Percentiles rank a stretch among this genome's conserved stretches.
Conservation (phyloP, 805 yeast genomes). For the Saturnispora bothae region DNA sequence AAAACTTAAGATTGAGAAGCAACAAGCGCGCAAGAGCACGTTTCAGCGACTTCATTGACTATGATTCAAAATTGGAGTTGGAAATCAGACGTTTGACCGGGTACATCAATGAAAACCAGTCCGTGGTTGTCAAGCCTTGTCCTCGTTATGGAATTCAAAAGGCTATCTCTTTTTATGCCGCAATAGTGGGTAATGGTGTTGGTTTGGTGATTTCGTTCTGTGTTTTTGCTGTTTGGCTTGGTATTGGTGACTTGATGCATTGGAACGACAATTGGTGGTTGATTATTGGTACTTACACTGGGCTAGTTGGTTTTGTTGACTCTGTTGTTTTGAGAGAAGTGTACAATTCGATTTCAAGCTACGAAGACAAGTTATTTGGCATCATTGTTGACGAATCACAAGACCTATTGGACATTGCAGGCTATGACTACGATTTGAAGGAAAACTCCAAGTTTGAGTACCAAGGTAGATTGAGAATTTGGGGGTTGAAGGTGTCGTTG, state of each 20-base stretch:
- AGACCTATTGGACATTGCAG: slow-evolving; percentile 20
- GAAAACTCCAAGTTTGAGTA: no score
- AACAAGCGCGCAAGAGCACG: slow-evolving; percentile 20
- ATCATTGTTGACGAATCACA: slow-evolving; percentile 23
- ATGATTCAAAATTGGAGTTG: slow-evolving; percentile 24
- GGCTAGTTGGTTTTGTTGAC: slow-evolving; percentile 32
- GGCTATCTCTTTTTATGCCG: slow-evolving; percentile 26
- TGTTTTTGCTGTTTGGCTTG: slow-evolving; percentile 29
- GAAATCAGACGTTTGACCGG: neutral
- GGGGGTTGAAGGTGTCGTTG: slow-evolving; percentile 11
- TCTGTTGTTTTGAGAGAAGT: slow-evolving; percentile 32
- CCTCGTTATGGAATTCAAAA: slow-evolving; percentile 8
- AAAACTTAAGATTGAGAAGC: slow-evolving; percentile 30
- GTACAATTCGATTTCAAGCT: slow-evolving; percentile 20
- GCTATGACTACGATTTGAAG: slow-evolving; percentile 13
- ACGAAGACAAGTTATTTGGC: slow-evolving; percentile 16
- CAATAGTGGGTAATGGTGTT: slow-evolving; percentile 30
- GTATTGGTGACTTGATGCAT: slow-evolving; percentile 26
- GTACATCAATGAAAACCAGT: slow-evolving; percentile 16
- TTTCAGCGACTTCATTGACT: slow-evolving; percentile 12
- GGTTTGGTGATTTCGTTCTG: slow-evolving; percentile 26
- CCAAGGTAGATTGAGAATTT: slow-evolving; percentile 1
- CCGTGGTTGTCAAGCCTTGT: slow-evolving; percentile 20
- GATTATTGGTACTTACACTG: slow-evolving; percentile 35
- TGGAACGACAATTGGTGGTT: slow-evolving; percentile 34